Conservation (phyloP, 306 rosid species). For the Dryas drummondii region DNA sequence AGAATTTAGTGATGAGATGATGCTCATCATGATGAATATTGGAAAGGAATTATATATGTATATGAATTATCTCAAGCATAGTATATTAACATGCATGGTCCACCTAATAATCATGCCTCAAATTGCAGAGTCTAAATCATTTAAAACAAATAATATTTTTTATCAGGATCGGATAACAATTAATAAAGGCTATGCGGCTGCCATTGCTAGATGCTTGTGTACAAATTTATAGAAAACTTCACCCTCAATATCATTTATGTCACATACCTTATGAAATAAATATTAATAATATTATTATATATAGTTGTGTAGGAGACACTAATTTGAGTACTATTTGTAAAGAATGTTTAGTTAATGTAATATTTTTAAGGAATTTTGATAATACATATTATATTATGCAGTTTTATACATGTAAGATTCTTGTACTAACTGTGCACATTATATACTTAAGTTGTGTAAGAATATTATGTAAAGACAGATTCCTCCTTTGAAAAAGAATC, state of each 20-base stretch:
- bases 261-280: too few relatives aligned
- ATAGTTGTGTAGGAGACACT: too few relatives aligned
- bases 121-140: not conserved
- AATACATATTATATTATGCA: too few relatives aligned
- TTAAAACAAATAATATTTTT: not conserved
- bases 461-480: not conserved
- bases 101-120: slow-evolving; percentile 4
- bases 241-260: too few relatives aligned
- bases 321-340: too few relatives aligned
- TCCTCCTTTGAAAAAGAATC: not conserved
- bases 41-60: slow-evolving; percentile 33
- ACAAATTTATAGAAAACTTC: too few relatives aligned
- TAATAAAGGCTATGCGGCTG: too few relatives aligned
- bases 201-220: too few relatives aligned
- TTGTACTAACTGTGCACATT: not conserved
- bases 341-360: too few relatives aligned
- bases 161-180: too few relatives aligned
- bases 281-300: too few relatives aligned
- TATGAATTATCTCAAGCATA: not conserved
- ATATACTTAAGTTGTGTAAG: not conserved
- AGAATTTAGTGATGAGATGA: slow-evolving; percentile 34
- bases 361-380: too few relatives aligned
- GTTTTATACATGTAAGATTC: not conserved
- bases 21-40: slow-evolving; percentile 58
- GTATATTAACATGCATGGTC: not conserved